Percentiles rank a stretch among this genome's conserved stretches.
Conservation (phyloP, 2,329 filamentous ascomycete genomes). For the Botrytis porri region DNA sequence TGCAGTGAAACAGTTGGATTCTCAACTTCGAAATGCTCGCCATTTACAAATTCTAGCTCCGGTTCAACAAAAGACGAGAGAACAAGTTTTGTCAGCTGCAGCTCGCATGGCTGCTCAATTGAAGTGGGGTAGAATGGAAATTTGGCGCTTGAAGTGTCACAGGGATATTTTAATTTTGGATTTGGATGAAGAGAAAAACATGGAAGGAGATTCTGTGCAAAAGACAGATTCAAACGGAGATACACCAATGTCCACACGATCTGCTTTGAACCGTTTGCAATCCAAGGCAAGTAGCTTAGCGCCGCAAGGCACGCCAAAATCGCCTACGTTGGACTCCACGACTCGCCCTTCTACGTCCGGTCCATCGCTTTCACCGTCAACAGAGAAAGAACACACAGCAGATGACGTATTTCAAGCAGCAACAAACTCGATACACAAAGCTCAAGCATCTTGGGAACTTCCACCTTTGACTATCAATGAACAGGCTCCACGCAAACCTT, state of each 20-base stretch:
- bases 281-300: slow-evolving; percentile 40
- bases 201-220: slow-evolving; percentile 22
- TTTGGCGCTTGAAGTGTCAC: slow-evolving; percentile 89
- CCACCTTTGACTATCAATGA: slow-evolving; percentile 41
- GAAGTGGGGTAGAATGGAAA: slow-evolving; percentile 91
- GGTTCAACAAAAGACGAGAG: slow-evolving; percentile 84
- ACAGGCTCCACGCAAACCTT: slow-evolving; percentile 42
- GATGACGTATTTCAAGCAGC: slow-evolving; percentile 51
- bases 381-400: slow-evolving; percentile 41
- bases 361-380: slow-evolving; percentile 31
- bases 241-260: slow-evolving; percentile 34
- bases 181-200: slow-evolving; percentile 68
- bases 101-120: slow-evolving; percentile 81
- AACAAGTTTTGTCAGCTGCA: slow-evolving; percentile 80
- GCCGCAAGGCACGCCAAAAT: slow-evolving; percentile 41
- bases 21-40: slow-evolving; percentile 80
- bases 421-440: slow-evolving; percentile 44
- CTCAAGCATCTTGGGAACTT: slow-evolving; percentile 46
- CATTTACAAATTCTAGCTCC: slow-evolving; percentile 87
- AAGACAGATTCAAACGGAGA: slow-evolving; percentile 24
- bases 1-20: slow-evolving; percentile 75
- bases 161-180: slow-evolving; percentile 83
- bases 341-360: slow-evolving; percentile 38
- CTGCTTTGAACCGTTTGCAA: slow-evolving; percentile 36
- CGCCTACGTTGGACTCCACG: slow-evolving; percentile 38